Percentiles rank a stretch among this genome's conserved stretches.
Conservation (phyloP, 148 eudicot species). For the Camellia japonica region DNA sequence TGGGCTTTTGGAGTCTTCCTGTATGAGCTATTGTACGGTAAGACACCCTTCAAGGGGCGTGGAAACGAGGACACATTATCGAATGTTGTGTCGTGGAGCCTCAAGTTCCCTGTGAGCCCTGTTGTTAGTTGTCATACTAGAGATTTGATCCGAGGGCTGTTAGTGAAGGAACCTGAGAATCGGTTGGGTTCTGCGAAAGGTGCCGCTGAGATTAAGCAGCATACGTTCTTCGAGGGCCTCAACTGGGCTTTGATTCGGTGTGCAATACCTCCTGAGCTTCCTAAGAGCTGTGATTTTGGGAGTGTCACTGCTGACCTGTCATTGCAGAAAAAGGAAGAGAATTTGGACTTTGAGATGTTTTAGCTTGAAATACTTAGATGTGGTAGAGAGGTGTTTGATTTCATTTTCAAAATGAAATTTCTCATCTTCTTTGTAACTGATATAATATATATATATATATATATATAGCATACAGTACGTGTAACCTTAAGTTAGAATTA, state of each 20-base stretch:
- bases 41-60: conserved; percentile 73
- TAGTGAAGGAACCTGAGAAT: conserved; percentile 57
- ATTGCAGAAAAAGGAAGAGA: conserved; percentile 27
- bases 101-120: conserved; percentile 53
- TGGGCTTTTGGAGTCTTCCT: conserved; percentile 64
- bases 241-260: conserved; percentile 79
- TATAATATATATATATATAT: neutral
- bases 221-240: conserved; percentile 65
- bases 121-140: conserved; percentile 62
- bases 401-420: neutral
- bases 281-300: conserved; percentile 32
- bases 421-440: conserved; percentile 3
- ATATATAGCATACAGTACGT: neutral
- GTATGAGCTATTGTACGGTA: conserved; percentile 70
- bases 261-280: conserved; percentile 67
- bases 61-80: conserved; percentile 59
- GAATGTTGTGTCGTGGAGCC: conserved; percentile 52
- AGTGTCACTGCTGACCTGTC: conserved; percentile 15
- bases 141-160: conserved; percentile 56
- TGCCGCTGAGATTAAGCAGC: conserved; percentile 68
- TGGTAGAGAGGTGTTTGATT: neutral
- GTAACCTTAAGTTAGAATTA: neutral
- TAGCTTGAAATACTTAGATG: conserved; percentile 19
- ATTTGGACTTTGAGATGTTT: conserved; percentile 49
- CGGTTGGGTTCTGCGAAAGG: conserved; percentile 67